A percentile compares a stretch with the other conserved stretches of the same genome.
Evolutionary conservation across 495 filamentous ascomycete genomes (phyloP).

Genomic region (Podospora australis): DNA sequence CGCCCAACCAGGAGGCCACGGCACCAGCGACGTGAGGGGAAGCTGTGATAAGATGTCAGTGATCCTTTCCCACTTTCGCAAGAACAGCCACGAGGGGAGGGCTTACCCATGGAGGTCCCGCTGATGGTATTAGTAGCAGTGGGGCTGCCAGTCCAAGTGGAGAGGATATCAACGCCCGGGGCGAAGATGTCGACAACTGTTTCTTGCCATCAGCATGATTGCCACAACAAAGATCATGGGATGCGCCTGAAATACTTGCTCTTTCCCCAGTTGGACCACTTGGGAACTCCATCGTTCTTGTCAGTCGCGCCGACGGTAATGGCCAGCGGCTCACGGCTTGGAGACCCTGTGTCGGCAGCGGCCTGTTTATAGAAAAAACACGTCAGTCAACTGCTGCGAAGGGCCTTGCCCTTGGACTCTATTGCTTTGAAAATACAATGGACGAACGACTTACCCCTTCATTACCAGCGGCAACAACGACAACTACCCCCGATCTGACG

Average conservation of each 20-base stretch:
- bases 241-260: background rate
- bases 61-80: background rate
- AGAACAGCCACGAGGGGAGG: background rate
- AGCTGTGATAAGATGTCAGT: background rate
- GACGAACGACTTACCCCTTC: constrained; percentile 2
- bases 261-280: constrained; percentile 50
- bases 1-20: background rate
- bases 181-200: constrained; percentile 51
- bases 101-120: constrained; percentile 47
- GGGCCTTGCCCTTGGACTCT: background rate
- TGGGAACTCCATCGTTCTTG: constrained; percentile 37
- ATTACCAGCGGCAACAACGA: constrained; percentile 46
- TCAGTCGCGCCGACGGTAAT: constrained; percentile 51
- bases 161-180: constrained; percentile 44
- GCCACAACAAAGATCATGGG: background rate
- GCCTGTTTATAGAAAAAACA: constrained; percentile 24
- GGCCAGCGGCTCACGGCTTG: constrained; percentile 44
- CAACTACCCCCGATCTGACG: constrained; percentile 38
- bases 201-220: background rate
- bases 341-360: constrained; percentile 25
- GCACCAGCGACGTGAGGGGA: constrained; percentile 10
- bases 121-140: constrained; percentile 50
- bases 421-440: background rate
- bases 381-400: background rate
- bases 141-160: constrained; percentile 47